phyloP scores from a whole-genome alignment of 1,284 basidiomycete species.

The Sporisorium graminicola region DNA sequence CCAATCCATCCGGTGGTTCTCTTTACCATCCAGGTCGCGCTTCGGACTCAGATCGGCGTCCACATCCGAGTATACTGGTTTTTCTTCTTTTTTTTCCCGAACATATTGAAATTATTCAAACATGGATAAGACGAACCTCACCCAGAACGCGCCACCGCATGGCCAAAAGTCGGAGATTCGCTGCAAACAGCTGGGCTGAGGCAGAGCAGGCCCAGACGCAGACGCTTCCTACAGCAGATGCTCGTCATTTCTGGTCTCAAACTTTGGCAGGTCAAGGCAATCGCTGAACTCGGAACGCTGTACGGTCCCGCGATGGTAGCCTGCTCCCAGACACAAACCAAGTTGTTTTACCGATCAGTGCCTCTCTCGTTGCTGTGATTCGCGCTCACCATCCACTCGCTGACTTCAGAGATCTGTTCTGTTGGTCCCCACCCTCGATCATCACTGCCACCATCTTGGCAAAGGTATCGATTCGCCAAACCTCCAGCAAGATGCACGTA shows the following conservation, averaged over 20 bases:
- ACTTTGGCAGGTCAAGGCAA: no score
- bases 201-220: no score
- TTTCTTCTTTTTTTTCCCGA: not conserved
- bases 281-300: no score
- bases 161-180: no score
- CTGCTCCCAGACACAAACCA: no score
- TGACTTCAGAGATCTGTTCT: no score
- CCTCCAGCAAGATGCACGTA: conserved; percentile 13
- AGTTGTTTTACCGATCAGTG: no score
- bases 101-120: not conserved
- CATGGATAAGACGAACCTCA: not conserved
- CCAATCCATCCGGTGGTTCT: not conserved
- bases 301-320: no score
- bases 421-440: not conserved
- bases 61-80: not conserved
- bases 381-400: not conserved
- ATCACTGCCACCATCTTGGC: not conserved
- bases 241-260: no score
- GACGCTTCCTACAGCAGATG: no score
- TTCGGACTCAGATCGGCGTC: not conserved
- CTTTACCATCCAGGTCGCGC: not conserved
- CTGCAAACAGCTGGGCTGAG: no score
- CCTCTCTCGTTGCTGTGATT: not conserved
- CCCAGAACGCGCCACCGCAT: no score
- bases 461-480: not conserved